These are phyloP conservation scores for Pichia cactophila DNA, from an alignment of 1,139 yeast genomes.

Conservation along the genomic window DNA sequence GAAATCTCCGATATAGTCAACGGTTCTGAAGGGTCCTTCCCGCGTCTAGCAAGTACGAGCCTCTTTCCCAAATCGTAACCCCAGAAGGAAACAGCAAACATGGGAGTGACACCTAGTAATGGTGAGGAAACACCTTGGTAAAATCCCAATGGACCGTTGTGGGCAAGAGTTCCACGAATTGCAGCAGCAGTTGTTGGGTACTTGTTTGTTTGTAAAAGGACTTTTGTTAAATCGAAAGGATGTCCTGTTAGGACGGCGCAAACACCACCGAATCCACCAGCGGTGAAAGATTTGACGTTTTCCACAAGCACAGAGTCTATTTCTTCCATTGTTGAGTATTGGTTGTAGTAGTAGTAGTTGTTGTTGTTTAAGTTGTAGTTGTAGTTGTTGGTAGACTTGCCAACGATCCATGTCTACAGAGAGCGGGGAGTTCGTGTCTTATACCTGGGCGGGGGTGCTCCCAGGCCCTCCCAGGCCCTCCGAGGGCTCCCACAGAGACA, in stretches of 20 bases:
- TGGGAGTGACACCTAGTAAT: slow-evolving; percentile 89
- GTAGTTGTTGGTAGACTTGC: too few species aligned
- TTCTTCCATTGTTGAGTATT: slow-evolving; percentile 23
- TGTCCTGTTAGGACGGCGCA: slow-evolving; percentile 92
- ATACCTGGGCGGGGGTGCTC: background rate
- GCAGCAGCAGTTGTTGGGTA: slow-evolving; percentile 59
- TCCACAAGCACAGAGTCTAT: slow-evolving; percentile 27
- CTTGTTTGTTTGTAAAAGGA: slow-evolving; percentile 75
- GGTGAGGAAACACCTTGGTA: slow-evolving; percentile 90
- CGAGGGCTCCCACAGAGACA: background rate
- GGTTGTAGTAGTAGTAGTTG: too few species aligned
- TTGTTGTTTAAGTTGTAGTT: too few species aligned
- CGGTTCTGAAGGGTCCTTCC: slow-evolving; percentile 30
- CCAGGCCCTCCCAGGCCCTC: background rate
- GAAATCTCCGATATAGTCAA: slow-evolving; percentile 53
- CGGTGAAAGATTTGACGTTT: slow-evolving; percentile 65
- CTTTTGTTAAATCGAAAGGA: slow-evolving; percentile 91
- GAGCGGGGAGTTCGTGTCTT: background rate
- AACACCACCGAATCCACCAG: slow-evolving; percentile 85
- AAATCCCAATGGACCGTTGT: slow-evolving; percentile 71
- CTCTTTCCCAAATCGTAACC: slow-evolving; percentile 92
- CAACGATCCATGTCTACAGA: too few species aligned
- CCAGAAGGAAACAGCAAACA: slow-evolving; percentile 98
- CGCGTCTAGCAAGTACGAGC: slow-evolving; percentile 43
- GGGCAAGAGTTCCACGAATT: slow-evolving; percentile 56